phyloP scores from a whole-genome alignment of 2,329 filamentous ascomycete species.

The Sporothrix pallida region DNA sequence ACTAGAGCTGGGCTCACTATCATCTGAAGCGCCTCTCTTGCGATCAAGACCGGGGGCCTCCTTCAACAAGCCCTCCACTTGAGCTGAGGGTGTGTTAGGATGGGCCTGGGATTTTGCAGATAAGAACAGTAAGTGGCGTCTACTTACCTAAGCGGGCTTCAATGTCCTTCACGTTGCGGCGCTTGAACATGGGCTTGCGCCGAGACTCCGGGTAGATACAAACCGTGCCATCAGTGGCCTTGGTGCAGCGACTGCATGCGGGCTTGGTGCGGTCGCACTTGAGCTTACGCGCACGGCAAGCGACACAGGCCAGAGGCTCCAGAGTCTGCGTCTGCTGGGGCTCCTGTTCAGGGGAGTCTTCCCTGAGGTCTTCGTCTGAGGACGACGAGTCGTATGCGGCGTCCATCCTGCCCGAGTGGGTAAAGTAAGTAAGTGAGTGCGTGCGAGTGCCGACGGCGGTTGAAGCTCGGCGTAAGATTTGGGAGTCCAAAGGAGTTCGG shows the following conservation, averaged over 20 bases:
- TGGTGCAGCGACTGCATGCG: conserved; percentile 78
- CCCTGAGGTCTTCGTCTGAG: conserved; percentile 1
- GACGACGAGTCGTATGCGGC: neutral
- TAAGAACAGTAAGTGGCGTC: neutral
- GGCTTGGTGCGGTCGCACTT: conserved; percentile 84
- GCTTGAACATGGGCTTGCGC: conserved; percentile 85
- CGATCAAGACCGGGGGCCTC: conserved; percentile 54
- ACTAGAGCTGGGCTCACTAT: neutral
- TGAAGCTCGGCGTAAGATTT: conserved; percentile 8
- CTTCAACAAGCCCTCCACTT: conserved; percentile 81
- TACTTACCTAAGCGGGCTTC: conserved; percentile 80
- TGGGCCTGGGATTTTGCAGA: neutral
- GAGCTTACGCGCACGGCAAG: conserved; percentile 83
- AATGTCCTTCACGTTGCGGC: conserved; percentile 87
- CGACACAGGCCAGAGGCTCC: conserved; percentile 75
- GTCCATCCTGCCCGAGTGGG: conserved; percentile 2
- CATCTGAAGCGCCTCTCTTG: conserved; percentile 21
- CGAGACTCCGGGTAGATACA: conserved; percentile 90
- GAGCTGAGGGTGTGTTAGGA: conserved; percentile 55
- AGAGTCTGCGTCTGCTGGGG: conserved; percentile 31
- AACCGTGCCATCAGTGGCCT: conserved; percentile 65
- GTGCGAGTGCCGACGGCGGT: neutral
- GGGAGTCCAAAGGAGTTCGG: conserved; percentile 10
- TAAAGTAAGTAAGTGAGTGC: neutral
- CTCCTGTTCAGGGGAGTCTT: neutral